Evolutionary conservation across 805 yeast genomes (phyloP).

Genomic region (Candida hispaniensis): DNA sequence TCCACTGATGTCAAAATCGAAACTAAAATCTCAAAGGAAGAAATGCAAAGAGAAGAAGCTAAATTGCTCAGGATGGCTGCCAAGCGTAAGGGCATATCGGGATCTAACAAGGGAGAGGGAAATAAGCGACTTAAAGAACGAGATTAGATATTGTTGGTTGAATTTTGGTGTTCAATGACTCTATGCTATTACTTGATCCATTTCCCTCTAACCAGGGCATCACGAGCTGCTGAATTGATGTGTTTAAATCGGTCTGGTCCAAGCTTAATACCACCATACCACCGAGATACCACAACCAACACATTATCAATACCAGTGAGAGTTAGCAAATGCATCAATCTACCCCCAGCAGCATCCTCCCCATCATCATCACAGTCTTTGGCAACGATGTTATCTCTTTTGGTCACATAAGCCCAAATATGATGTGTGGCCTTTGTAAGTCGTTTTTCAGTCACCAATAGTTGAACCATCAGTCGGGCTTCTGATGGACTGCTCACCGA

Average conservation of each 20-base stretch:
- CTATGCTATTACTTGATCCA: conserved; percentile 3
- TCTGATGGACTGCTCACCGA: conserved; percentile 56
- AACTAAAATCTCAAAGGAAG: conserved; percentile 2
- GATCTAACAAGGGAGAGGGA: conserved; percentile 14
- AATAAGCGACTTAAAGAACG: conserved; percentile 6
- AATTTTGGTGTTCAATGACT: background rate
- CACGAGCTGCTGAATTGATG: conserved; percentile 79
- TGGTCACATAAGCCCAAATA: conserved; percentile 81
- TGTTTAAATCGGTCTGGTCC: conserved; percentile 91
- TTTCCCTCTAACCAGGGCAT: conserved; percentile 61
- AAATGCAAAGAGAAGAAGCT: conserved; percentile 6
- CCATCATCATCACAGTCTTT: conserved; percentile 97
- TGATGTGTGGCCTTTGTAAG: conserved; percentile 62
- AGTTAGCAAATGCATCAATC: conserved; percentile 60
- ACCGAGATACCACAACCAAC: conserved; percentile 75
- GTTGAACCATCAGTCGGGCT: conserved; percentile 42
- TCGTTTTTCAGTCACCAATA: conserved; percentile 52
- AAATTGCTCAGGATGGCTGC: conserved; percentile 7
- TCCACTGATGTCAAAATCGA: too few relatives aligned
- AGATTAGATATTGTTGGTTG: conserved; percentile 5
- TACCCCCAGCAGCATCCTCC: conserved; percentile 89
- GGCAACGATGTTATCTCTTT: conserved; percentile 42
- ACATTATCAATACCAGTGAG: conserved; percentile 65
- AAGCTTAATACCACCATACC: conserved; percentile 86
- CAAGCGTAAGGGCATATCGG: conserved; percentile 14